Evolutionary conservation across 2,329 filamentous ascomycete species (phyloP).

Genomic region (Diplodia mutila): DNA sequence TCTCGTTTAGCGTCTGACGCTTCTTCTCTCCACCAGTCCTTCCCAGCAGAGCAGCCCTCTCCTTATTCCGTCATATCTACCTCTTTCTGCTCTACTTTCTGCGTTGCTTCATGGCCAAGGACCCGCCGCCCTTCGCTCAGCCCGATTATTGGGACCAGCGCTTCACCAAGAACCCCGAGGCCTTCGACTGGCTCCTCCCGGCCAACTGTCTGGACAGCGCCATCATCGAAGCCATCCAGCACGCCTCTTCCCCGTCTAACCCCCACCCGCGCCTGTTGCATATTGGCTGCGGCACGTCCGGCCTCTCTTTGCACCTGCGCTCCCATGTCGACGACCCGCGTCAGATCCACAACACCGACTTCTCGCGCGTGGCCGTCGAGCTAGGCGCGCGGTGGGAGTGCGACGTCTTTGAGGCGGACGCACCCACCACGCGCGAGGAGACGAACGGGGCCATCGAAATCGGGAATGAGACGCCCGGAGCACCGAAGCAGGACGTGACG

Average conservation of each 20-base stretch:
- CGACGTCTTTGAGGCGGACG: slow-evolving; percentile 30
- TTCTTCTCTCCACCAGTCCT: not conserved
- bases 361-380: slow-evolving; percentile 41
- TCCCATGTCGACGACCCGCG: slow-evolving; percentile 35
- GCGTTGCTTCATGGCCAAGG: slow-evolving; percentile 30
- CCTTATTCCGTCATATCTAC: slow-evolving; percentile 2
- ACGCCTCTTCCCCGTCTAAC: not conserved
- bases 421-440: not conserved
- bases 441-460: no score
- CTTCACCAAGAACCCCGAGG: slow-evolving; percentile 38
- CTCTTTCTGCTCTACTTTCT: not conserved
- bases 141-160: slow-evolving; percentile 44
- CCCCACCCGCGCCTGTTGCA: slow-evolving; percentile 38
- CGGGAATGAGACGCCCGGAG: not conserved
- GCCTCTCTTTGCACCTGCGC: slow-evolving; percentile 43
- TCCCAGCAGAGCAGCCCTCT: slow-evolving; percentile 5
- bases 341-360: slow-evolving; percentile 46
- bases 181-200: slow-evolving; percentile 46
- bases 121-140: slow-evolving; percentile 40
- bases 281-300: slow-evolving; percentile 46
- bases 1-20: not conserved
- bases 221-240: slow-evolving; percentile 33
- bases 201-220: slow-evolving; percentile 37
- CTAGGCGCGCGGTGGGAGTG: slow-evolving; percentile 38
- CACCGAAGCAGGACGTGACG: not conserved